Evolutionary conservation across 768 basidiomycete genomes (phyloP).

Genomic region (Artomyces pyxidatus): DNA sequence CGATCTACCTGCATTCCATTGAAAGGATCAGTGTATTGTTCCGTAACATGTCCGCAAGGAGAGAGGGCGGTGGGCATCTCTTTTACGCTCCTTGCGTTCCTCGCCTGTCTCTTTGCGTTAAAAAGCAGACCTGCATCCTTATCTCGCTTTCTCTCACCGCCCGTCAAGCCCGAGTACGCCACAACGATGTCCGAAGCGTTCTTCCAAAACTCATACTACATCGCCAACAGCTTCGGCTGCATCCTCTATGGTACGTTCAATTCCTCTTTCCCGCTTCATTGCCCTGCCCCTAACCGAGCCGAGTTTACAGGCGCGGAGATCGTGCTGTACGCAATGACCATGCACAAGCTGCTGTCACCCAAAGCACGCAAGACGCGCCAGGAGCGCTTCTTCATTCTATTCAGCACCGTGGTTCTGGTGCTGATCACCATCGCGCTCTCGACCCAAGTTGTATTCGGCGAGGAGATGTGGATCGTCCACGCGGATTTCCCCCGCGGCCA

Average conservation of each 20-base stretch:
- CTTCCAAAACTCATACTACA: background rate
- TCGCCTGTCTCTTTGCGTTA: too few species aligned
- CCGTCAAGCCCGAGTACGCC: too few species aligned
- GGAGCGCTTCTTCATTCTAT: background rate
- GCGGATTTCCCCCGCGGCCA: constrained; percentile 26
- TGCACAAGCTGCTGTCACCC: background rate
- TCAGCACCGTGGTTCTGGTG: constrained; percentile 20
- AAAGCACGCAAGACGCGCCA: background rate
- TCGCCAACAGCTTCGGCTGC: background rate
- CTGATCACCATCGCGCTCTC: constrained; percentile 26
- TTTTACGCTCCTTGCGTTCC: too few species aligned
- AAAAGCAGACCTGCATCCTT: too few species aligned
- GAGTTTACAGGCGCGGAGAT: background rate
- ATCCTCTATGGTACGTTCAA: background rate
- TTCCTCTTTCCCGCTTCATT: background rate
- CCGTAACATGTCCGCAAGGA: too few species aligned
- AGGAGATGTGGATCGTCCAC: constrained; percentile 31
- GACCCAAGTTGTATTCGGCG: constrained; percentile 23
- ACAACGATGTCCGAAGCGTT: background rate
- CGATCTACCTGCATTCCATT: too few species aligned
- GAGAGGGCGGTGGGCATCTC: too few species aligned
- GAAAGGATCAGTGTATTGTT: too few species aligned
- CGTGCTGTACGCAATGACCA: background rate
- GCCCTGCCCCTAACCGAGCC: too few species aligned
- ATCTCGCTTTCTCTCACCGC: too few species aligned